Percentiles rank a stretch among this genome's conserved stretches.
Evolutionary conservation across 176 grass and related monocot genomes (phyloP).

Genomic region (Hyparrhenia diplandra): DNA sequence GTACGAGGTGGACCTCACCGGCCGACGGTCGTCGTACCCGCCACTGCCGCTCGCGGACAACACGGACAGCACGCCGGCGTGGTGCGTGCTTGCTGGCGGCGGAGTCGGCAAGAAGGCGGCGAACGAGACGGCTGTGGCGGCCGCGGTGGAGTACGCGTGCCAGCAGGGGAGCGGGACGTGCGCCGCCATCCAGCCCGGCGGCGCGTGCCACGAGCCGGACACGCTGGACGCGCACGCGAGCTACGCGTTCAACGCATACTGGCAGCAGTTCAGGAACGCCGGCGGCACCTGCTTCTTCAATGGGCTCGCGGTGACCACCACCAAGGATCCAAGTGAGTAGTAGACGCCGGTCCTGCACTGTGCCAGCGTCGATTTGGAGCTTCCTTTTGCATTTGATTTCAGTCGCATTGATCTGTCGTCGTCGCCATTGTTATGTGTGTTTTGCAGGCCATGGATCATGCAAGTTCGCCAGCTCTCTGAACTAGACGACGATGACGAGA

Average conservation of each 20-base stretch:
- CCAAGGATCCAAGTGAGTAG: constrained; percentile 55
- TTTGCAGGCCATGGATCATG: constrained; percentile 35
- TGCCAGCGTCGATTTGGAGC: too few species aligned
- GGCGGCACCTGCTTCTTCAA: constrained; percentile 62
- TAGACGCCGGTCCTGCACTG: not conserved
- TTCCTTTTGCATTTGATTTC: not conserved
- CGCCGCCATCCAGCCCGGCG: constrained; percentile 44
- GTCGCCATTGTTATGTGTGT: not conserved
- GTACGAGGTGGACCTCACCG: constrained; percentile 58
- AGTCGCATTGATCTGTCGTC: not conserved
- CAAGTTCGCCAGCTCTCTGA: constrained; percentile 21
- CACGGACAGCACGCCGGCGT: constrained; percentile 12
- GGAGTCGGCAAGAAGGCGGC: not conserved
- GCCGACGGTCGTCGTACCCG: constrained; percentile 13
- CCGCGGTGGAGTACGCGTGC: constrained; percentile 52
- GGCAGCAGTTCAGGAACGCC: constrained; percentile 39
- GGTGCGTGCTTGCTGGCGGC: constrained; percentile 73
- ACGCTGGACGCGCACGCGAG: constrained; percentile 44
- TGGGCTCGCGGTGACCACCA: constrained; percentile 45
- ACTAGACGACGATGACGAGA: not conserved
- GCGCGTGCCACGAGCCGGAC: constrained; percentile 37
- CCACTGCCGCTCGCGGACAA: not conserved
- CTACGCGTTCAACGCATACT: constrained; percentile 71
- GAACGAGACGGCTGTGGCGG: constrained; percentile 26
- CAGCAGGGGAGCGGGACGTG: constrained; percentile 50